A percentile compares a stretch with the other conserved stretches of the same genome.
These are phyloP conservation scores for Ophiosphaerella herpotricha DNA, from an alignment of 2,329 filamentous ascomycete genomes.

Conservation along the genomic window DNA sequence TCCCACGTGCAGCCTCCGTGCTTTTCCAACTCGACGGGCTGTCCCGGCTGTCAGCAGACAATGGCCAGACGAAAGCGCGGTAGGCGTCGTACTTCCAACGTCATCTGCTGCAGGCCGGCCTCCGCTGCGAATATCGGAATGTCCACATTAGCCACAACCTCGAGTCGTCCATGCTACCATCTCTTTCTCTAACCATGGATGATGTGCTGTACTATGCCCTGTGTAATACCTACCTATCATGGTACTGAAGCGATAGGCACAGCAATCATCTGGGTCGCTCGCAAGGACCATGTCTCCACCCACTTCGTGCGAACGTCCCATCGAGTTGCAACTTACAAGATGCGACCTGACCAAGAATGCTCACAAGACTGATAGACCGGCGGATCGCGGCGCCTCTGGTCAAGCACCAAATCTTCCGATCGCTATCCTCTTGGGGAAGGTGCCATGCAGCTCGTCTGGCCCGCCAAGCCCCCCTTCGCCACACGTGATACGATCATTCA, in stretches of 20 bases:
- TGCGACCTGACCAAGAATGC: slow-evolving; percentile 2
- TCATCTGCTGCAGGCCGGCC: slow-evolving; percentile 12
- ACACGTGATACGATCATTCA: slow-evolving; percentile 2
- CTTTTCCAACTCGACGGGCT: slow-evolving; percentile 8
- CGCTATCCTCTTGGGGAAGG: not conserved
- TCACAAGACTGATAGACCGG: slow-evolving; percentile 1
- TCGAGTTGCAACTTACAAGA: not conserved
- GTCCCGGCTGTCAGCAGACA: slow-evolving; percentile 22
- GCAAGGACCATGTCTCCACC: slow-evolving; percentile 19
- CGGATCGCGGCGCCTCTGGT: not conserved
- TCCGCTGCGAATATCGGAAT: slow-evolving; percentile 8
- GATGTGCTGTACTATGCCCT: slow-evolving; percentile 1
- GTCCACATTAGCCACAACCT: not conserved
- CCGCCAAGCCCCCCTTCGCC: not conserved
- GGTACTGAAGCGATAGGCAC: slow-evolving; percentile 4
- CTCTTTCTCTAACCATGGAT: not conserved
- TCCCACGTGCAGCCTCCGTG: slow-evolving; percentile 18
- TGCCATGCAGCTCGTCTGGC: not conserved
- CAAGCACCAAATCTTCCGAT: not conserved
- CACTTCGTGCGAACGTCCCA: slow-evolving; percentile 5
- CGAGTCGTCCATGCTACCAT: not conserved
- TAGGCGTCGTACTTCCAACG: slow-evolving; percentile 9
- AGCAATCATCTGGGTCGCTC: slow-evolving; percentile 1
- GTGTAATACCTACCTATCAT: not conserved
- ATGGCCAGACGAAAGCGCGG: slow-evolving; percentile 13